phyloP scores from a whole-genome alignment of 352 stramenopile genomes.

The Phytophthora ramorum region DNA sequence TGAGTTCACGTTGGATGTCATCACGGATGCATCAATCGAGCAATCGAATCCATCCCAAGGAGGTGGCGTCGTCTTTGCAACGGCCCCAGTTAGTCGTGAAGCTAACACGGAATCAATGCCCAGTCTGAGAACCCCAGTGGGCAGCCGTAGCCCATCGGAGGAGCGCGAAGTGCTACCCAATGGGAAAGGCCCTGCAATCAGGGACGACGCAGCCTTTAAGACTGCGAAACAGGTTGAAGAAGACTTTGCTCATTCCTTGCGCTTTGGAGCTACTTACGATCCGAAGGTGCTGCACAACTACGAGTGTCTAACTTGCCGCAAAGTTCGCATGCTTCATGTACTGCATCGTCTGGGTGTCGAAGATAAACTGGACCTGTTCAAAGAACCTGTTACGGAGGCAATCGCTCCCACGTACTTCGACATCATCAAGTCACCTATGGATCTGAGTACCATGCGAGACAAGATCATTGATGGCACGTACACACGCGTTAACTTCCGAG shows the following conservation, averaged over 20 bases:
- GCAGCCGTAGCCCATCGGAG: conserved; percentile 32
- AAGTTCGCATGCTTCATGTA: conserved; percentile 75
- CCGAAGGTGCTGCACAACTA: conserved; percentile 79
- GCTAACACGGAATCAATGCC: conserved; percentile 15
- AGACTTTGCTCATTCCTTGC: conserved; percentile 58
- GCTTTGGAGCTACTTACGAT: conserved; percentile 75
- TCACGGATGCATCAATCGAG: conserved; percentile 38
- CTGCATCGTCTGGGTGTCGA: conserved; percentile 67
- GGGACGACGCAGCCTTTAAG: conserved; percentile 46
- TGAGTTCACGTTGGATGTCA: conserved; percentile 65
- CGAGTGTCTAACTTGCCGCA: conserved; percentile 84
- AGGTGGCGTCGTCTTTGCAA: background rate
- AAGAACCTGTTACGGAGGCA: conserved; percentile 92
- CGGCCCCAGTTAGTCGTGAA: conserved; percentile 10
- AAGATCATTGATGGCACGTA: conserved; percentile 81
- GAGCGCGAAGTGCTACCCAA: conserved; percentile 25
- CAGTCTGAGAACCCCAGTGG: conserved; percentile 22
- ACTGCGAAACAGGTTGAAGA: conserved; percentile 69
- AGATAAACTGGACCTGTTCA: conserved; percentile 93
- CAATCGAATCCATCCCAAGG: conserved; percentile 3
- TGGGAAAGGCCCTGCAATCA: conserved; percentile 11
- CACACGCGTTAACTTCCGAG: conserved; percentile 71
- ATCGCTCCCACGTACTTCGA: conserved; percentile 95
- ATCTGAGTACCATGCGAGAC: conserved; percentile 90
- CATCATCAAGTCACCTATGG: conserved; percentile 94